Conservation (phyloP, 257 asterid genomes). For the Coffea canephora region DNA sequence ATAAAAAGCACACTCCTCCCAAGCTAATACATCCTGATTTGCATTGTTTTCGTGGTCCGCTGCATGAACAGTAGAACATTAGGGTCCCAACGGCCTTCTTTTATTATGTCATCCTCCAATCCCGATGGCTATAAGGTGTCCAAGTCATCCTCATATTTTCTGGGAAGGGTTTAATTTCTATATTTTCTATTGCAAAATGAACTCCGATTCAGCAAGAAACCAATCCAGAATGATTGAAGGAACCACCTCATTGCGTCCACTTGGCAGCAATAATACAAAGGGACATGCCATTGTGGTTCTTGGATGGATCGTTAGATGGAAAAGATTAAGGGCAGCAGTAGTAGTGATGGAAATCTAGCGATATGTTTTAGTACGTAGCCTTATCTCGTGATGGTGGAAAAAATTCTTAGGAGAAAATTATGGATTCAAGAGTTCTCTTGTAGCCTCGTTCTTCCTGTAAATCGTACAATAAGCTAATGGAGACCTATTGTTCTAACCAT, state of each 20-base stretch:
- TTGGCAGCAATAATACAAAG: slow-evolving; percentile 47
- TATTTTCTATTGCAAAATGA: slow-evolving; percentile 15
- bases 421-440: no score
- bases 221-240: slow-evolving; percentile 23
- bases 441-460: no score
- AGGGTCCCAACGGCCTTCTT: slow-evolving; percentile 33
- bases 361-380: slow-evolving; percentile 47
- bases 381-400: slow-evolving; percentile 50
- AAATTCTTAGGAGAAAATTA: no score
- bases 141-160: slow-evolving; percentile 20
- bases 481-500: no score
- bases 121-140: slow-evolving; percentile 18
- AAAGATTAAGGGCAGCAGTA: slow-evolving; percentile 10
- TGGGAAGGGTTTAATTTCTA: slow-evolving; percentile 6
- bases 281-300: slow-evolving; percentile 23
- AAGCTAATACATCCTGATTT: background rate
- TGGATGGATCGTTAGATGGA: slow-evolving; percentile 9
- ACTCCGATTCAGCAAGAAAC: slow-evolving; percentile 36
- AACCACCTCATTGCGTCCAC: slow-evolving; percentile 30
- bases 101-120: slow-evolving; percentile 39
- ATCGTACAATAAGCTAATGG: no score
- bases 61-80: background rate
- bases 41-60: background rate
- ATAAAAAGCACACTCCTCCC: slow-evolving; percentile 8
- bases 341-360: slow-evolving; percentile 20